Percentiles rank a stretch among this genome's conserved stretches.
phyloP scores from a whole-genome alignment of 2,329 filamentous ascomycete genomes.

The Trichoderma pleuroti region DNA sequence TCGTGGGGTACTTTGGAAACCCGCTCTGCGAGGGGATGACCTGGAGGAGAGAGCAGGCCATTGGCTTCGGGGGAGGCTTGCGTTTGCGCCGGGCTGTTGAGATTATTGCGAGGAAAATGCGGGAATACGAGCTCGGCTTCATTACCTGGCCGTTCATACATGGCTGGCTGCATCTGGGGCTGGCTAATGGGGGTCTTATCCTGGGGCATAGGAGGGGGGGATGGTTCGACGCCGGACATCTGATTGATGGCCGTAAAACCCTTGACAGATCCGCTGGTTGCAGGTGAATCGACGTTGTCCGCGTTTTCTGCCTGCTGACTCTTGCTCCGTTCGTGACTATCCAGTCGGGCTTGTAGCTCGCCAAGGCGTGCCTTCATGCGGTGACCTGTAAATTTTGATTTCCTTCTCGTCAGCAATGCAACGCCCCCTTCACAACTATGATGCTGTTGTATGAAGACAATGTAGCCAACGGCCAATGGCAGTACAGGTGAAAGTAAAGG shows the following conservation, averaged over 20 bases:
- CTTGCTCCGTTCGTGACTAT: slow-evolving; percentile 27
- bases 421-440: not conserved
- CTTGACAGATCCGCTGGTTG: not conserved
- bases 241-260: slow-evolving; percentile 8
- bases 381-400: slow-evolving; percentile 23
- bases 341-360: slow-evolving; percentile 31
- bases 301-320: slow-evolving; percentile 7
- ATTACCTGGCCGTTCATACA: slow-evolving; percentile 22
- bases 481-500: not conserved
- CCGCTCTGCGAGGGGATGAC: slow-evolving; percentile 12
- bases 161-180: slow-evolving; percentile 14
- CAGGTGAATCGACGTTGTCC: not conserved
- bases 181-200: slow-evolving; percentile 4
- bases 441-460: not conserved
- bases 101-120: slow-evolving; percentile 15
- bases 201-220: slow-evolving; percentile 18
- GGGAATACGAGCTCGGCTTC: slow-evolving; percentile 19
- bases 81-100: slow-evolving; percentile 24
- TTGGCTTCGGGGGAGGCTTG: slow-evolving; percentile 20
- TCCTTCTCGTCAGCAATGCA: not conserved
- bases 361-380: slow-evolving; percentile 33
- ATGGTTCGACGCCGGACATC: slow-evolving; percentile 1
- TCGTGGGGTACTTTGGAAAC: slow-evolving; percentile 21
- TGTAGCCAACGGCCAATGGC: not conserved
- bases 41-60: slow-evolving; percentile 24